Base-by-base conservation (phyloP, 2,329 filamentous ascomycete species). In the Blumeria hordei region DNA sequence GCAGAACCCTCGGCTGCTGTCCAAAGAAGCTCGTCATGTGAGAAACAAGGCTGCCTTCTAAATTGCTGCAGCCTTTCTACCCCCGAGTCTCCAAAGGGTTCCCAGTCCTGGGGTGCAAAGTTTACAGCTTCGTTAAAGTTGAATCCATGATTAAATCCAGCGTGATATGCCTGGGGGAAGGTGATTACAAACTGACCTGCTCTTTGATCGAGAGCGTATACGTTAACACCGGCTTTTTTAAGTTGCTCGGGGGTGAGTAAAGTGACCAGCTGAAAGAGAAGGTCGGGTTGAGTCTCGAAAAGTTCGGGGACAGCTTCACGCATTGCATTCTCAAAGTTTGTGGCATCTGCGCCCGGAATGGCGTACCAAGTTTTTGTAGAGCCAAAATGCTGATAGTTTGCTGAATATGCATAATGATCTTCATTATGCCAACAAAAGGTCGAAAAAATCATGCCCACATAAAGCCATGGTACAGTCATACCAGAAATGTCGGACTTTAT, bases 341-440 rank as follows among this genome's bases (percentile, higher is more conserved):
- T 84, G 0, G 88, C 86, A 66, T 96, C 92, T 45, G 86, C 85
- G 12, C 85, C 90, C 0, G 92, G 92, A 60, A 98, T 95, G 3
- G 92, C 92, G 63, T 98, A 98, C 92, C 92, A 98, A 0, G 92
- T 98, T 70, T 98, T 98, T 1, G 92, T 98, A 1, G 88, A 88
- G 9, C 92, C 92, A 63, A 98, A 94, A 63, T 98, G 92, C 66
- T 98, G 92, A 63, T 96, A 98, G 61, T 98, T 98, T 54, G 92
- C 85, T 0, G 92, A 98, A 66, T 96, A 98, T 1, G 92, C 83
- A 65, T 94, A 95, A 65, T 98, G 92, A 64, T 98, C 92, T 64
- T 98, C 92, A 59, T 94, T 95, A 67, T 98, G 92, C 92, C 92
- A 98, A 68, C 92, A 98, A 65, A 98, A 98, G 0, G 92, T 96